Percentiles rank a stretch among this genome's conserved stretches.
Evolutionary conservation across 768 basidiomycete species (phyloP).

Genomic region (Termitomyces sp.): DNA sequence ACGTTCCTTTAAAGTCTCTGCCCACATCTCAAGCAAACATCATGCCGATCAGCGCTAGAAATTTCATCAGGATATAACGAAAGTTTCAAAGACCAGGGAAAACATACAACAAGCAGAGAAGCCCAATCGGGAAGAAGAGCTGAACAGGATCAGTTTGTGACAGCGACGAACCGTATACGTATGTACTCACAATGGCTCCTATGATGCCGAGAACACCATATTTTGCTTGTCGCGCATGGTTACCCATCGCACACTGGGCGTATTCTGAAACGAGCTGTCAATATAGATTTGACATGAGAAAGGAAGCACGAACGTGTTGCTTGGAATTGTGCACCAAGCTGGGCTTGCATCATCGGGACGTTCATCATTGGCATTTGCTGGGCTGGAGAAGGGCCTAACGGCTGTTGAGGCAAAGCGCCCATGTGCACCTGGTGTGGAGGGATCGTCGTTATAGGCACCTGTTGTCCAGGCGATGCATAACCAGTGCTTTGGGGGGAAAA

Average conservation of each 20-base stretch:
- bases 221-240: slow-evolving; percentile 18
- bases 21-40: slow-evolving; percentile 11
- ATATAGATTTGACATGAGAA: background rate
- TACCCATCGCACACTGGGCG: slow-evolving; percentile 18
- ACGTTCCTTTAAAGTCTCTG: background rate
- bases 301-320: slow-evolving; percentile 10
- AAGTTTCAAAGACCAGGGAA: background rate
- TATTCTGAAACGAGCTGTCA: slow-evolving; percentile 11
- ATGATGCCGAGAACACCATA: slow-evolving; percentile 23
- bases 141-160: background rate
- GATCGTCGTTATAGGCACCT: background rate
- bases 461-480: background rate
- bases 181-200: slow-evolving; percentile 20
- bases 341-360: background rate
- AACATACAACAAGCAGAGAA: slow-evolving; percentile 19
- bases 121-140: slow-evolving; percentile 22
- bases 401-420: background rate
- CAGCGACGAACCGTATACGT: background rate
- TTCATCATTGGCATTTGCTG: background rate
- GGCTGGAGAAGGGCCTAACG: background rate
- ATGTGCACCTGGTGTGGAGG: background rate
- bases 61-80: background rate
- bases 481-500: background rate
- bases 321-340: slow-evolving; percentile 11
- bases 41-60: slow-evolving; percentile 6